Conservation (phyloP, 768 basidiomycete species). For the Pleurotus tuoliensis region DNA sequence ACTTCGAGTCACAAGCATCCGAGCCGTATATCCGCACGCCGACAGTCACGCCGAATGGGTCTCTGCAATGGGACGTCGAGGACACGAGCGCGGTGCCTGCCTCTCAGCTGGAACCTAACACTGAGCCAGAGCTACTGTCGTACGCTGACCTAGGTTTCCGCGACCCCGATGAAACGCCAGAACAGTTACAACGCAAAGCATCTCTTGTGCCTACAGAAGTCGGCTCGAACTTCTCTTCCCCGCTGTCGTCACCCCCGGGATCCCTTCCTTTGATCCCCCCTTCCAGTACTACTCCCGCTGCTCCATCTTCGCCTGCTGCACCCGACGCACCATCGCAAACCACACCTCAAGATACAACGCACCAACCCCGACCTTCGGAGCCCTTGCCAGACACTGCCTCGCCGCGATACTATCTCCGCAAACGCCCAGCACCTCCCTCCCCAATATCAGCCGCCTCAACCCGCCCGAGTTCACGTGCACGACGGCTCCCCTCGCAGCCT, state of each 20-base stretch:
- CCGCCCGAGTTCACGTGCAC: conserved; percentile 12
- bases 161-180: conserved; percentile 5
- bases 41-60: conserved; percentile 50
- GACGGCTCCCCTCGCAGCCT: conserved; percentile 10
- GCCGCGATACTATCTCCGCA: conserved; percentile 31
- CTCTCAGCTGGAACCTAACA: conserved; percentile 31
- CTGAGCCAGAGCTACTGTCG: conserved; percentile 25
- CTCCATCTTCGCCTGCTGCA: not conserved
- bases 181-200: not conserved
- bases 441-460: conserved; percentile 16
- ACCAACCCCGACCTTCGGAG: conserved; percentile 9
- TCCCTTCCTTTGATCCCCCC: conserved; percentile 10
- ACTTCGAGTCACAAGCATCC: conserved; percentile 37
- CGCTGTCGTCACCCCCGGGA: conserved; percentile 12
- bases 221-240: conserved; percentile 13
- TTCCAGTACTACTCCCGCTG: not conserved
- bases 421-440: conserved; percentile 20
- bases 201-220: conserved; percentile 3
- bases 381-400: conserved; percentile 11
- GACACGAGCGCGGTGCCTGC: conserved; percentile 28
- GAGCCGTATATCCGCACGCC: conserved; percentile 49
- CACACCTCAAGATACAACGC: conserved; percentile 10
- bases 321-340: not conserved
- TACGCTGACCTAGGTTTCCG: conserved; percentile 30
- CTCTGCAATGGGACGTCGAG: conserved; percentile 37